Conservation (phyloP, 345 rosid species). For the Gossypium australe region DNA sequence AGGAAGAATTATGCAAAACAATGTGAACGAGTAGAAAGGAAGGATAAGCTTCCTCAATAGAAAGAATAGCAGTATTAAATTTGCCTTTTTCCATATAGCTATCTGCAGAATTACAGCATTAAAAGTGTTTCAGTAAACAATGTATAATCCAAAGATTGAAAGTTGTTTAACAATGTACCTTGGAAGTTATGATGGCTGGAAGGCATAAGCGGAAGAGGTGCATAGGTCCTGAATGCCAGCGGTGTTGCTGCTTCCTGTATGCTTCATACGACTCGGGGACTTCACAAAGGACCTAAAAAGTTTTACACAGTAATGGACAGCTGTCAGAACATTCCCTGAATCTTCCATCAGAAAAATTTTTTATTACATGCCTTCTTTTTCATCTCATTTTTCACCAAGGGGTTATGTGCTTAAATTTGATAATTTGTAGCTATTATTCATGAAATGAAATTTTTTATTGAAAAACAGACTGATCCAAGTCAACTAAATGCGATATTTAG, state of each 20-base stretch:
- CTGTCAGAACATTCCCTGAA: slow-evolving; percentile 2
- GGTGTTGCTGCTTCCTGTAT: slow-evolving; percentile 88
- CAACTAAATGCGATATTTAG: too few species aligned
- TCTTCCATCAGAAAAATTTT: not conserved
- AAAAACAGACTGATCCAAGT: not conserved
- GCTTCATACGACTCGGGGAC: slow-evolving; percentile 89
- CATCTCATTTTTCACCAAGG: not conserved
- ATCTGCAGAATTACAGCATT: slow-evolving; percentile 46
- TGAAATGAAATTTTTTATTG: not conserved
- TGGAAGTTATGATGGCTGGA: slow-evolving; percentile 64
- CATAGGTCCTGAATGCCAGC: slow-evolving; percentile 97
- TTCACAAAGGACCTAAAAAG: slow-evolving; percentile 69
- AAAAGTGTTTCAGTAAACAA: slow-evolving; percentile 8
- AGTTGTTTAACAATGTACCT: slow-evolving; percentile 35
- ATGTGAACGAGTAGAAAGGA: slow-evolving; percentile 84
- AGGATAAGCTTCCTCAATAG: slow-evolving; percentile 83
- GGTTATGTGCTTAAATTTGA: not conserved
- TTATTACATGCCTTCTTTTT: not conserved
- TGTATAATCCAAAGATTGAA: not conserved
- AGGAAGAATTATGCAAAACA: slow-evolving; percentile 86
- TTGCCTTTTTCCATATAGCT: slow-evolving; percentile 72
- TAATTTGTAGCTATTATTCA: not conserved
- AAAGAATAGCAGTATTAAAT: slow-evolving; percentile 68
- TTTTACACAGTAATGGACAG: slow-evolving; percentile 3
- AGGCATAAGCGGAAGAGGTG: slow-evolving; percentile 86